These are phyloP conservation scores for Aspergillus quadricinctus DNA, from an alignment of 2,329 filamentous ascomycete genomes.

Conservation along the genomic window DNA sequence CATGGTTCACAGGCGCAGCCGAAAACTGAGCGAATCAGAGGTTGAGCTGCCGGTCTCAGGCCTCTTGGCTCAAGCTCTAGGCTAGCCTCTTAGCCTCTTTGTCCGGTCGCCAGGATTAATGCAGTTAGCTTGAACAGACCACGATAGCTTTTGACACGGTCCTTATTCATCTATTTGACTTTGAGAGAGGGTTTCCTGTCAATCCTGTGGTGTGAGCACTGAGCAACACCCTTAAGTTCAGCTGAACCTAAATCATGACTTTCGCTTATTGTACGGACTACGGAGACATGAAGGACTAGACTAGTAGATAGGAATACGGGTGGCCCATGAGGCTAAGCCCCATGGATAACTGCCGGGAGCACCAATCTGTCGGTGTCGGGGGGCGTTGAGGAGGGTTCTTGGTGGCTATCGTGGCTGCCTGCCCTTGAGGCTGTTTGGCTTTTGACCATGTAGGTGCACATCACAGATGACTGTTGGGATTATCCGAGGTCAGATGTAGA, in stretches of 20 bases:
- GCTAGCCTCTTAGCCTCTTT: background rate
- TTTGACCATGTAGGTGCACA: too few relatives aligned
- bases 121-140: background rate
- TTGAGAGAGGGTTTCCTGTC: too few relatives aligned
- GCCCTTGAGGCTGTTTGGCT: background rate
- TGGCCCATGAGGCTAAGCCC: background rate
- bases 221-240: background rate
- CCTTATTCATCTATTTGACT: too few relatives aligned
- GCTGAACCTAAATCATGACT: background rate
- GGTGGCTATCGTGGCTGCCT: conserved; percentile 7
- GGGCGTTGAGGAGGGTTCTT: conserved; percentile 3
- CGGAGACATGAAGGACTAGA: too few relatives aligned
- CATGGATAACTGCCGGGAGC: conserved; percentile 6
- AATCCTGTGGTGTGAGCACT: too few relatives aligned
- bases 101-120: background rate
- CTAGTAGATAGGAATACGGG: too few relatives aligned
- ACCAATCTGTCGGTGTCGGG: conserved; percentile 16
- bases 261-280: too few relatives aligned
- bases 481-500: too few relatives aligned
- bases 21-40: background rate
- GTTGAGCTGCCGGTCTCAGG: background rate
- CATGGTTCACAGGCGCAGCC: background rate
- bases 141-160: too few relatives aligned
- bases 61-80: background rate
- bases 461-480: background rate